Conservation (phyloP, 257 asterid species). For the Verbascum thapsus region DNA sequence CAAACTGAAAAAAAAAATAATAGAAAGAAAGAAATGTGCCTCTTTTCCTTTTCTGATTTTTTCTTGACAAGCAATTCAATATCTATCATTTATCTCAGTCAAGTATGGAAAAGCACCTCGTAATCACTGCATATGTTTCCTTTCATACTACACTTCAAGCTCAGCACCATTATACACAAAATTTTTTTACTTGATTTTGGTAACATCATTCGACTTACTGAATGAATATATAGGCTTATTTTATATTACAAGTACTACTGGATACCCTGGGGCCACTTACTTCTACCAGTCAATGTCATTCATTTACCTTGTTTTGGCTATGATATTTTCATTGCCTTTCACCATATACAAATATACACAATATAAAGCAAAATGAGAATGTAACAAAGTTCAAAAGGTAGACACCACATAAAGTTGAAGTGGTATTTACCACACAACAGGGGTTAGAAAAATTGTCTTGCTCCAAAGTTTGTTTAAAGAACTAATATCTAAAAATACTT, state of each 20-base stretch:
- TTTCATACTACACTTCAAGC: neutral
- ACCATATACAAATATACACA: neutral
- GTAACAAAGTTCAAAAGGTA: too few species aligned
- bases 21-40: neutral
- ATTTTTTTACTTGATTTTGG: neutral
- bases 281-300: neutral
- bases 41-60: neutral
- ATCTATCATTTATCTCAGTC: neutral
- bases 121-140: neutral
- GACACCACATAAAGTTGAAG: neutral
- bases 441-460: conserved; percentile 10
- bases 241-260: neutral
- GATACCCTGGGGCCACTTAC: too few species aligned
- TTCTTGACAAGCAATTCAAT: neutral
- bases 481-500: neutral
- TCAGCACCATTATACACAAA: too few species aligned
- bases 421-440: neutral
- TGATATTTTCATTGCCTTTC: neutral
- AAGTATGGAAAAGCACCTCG: neutral
- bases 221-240: neutral
- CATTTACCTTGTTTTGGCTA: neutral
- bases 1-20: neutral
- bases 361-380: neutral
- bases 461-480: neutral
- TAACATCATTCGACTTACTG: neutral